Base-by-base conservation (phyloP, 331 rosid genomes). In the Pyracantha coccinea region DNA sequence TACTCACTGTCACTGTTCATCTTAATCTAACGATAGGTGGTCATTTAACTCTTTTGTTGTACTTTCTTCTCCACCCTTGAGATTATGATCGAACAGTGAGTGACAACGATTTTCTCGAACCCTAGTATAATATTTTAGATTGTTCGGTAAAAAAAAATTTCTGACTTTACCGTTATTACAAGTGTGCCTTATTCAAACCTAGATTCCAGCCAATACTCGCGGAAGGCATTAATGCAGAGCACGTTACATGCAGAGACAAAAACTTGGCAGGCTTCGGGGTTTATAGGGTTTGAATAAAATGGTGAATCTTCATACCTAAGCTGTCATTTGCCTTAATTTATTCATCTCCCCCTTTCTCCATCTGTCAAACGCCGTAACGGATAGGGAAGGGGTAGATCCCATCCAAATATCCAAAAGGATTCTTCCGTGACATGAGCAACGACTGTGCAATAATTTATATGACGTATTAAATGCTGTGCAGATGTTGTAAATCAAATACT, bases 371-470 rank as follows among this genome's bases (percentile, higher is more conserved):
- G 67, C 78, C 75, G 27, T 21, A 24, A 75, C 50, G 86, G 86
- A 83, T 67, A 79, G 60, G 76, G 57, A 59, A 68, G 62, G 47
- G 45, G 55, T 57, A 35, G 76, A 57, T 72, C 75, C 75, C 10
- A 72, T 72, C 66, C 61, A 71, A 33, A 0, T 7, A 19, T 19
- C 27, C 25, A n/a, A 33, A 60, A 14, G 11, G 32, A 41, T 44
- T 47, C 14, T 21, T 9, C 27, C 47, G 16, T 70, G 80, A 53
- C 41, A 69, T 21, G 38, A 47, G 25, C 57, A 9, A 35, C 66
- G 72, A 71, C 66, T 66, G 4, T 65, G 21, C 45, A 2, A 59
- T 23, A 25, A 32, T 35, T 44, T 23, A 67, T 24, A 27, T 31
- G 78, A 78, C 61, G 47, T 55, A 44, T 21, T 4, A 10, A 9